These are phyloP conservation scores for Deinandra increscens DNA, from an alignment of 129 eudicot genomes.

Conservation along the genomic window DNA sequence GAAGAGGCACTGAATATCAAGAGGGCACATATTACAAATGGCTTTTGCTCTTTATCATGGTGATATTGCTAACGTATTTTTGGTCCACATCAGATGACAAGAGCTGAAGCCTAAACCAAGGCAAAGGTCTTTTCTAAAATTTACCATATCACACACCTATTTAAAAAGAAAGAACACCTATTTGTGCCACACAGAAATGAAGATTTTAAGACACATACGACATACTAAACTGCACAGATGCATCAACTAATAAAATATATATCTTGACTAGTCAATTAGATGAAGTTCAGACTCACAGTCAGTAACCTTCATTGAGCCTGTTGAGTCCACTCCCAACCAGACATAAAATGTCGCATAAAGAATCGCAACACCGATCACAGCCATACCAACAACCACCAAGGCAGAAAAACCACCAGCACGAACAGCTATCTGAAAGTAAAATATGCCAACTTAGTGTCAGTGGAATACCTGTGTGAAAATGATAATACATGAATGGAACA, in stretches of 20 bases:
- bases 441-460: constrained; percentile 21
- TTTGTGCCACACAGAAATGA: not conserved
- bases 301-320: constrained; percentile 92
- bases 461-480: constrained; percentile 13
- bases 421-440: constrained; percentile 67
- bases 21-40: not conserved
- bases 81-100: not conserved
- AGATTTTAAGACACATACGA: not conserved
- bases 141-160: not conserved
- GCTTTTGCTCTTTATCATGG: no score
- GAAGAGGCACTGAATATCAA: constrained; percentile 81
- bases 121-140: not conserved
- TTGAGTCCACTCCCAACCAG: constrained; percentile 81
- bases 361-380: constrained; percentile 90
- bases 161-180: not conserved
- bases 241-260: constrained; percentile 17
- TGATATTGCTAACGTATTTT: no score
- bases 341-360: constrained; percentile 90
- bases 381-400: constrained; percentile 95
- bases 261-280: not conserved
- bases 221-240: not conserved
- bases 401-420: constrained; percentile 99
- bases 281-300: constrained; percentile 63
- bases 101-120: not conserved
- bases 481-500: constrained; percentile 12